Percentiles rank a stretch among this genome's conserved stretches.
Evolutionary conservation across 257 asterid species (phyloP).

Genomic region (Solanum boliviense): DNA sequence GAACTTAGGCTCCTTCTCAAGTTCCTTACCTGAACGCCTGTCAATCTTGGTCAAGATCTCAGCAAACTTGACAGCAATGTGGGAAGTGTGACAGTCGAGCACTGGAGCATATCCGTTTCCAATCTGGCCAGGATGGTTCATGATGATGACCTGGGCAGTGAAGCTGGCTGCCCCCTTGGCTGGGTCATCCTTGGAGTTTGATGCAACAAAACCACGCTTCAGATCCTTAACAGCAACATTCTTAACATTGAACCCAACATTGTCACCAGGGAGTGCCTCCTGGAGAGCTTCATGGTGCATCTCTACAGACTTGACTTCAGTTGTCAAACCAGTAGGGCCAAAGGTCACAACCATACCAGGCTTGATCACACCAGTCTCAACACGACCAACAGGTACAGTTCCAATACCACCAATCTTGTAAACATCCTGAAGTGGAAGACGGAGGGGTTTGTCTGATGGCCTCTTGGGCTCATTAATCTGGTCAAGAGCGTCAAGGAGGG

Average conservation of each 20-base stretch:
- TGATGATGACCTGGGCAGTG: conserved; percentile 63
- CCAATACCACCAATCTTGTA: conserved; percentile 34
- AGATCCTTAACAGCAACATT: background rate
- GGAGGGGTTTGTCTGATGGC: conserved; percentile 75
- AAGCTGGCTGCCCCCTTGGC: conserved; percentile 59
- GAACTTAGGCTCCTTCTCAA: conserved; percentile 47
- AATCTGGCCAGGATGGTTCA: conserved; percentile 73
- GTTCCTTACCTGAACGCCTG: background rate
- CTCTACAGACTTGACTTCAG: background rate
- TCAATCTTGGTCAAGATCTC: background rate
- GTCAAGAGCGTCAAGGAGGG: conserved; percentile 76
- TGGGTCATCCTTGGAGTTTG: conserved; percentile 80
- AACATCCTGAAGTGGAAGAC: conserved; percentile 83
- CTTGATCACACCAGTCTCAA: background rate
- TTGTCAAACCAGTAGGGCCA: background rate
- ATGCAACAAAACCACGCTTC: conserved; percentile 7
- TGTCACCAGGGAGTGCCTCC: background rate
- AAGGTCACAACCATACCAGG: background rate
- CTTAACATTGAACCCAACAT: background rate
- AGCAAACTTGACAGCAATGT: conserved; percentile 2
- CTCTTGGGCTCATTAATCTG: conserved; percentile 56
- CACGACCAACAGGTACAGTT: background rate
- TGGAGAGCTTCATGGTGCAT: background rate
- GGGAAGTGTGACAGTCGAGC: conserved; percentile 61
- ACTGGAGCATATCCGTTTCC: conserved; percentile 63